Base-by-base conservation (phyloP, 1,284 basidiomycete genomes). In the Papiliotrema fonsecae region DNA sequence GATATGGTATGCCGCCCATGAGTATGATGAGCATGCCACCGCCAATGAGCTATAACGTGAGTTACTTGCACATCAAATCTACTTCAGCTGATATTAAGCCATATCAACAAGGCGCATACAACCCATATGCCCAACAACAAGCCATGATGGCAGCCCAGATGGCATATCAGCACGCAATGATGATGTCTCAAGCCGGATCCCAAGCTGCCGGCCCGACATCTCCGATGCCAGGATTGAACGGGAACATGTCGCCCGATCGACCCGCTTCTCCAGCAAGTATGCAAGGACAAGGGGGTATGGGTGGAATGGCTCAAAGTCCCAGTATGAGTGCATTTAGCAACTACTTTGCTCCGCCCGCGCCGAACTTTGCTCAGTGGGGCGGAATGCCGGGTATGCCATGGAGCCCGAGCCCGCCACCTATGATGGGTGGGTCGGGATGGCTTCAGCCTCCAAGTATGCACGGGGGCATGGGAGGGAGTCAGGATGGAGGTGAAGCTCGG, bases 91-190 rank as follows among this genome's bases (percentile, higher is more conserved):
- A 48, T 35, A 4, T 7, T 19, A 21, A 27, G 10, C 38, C 62
- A 55, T 83, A 85, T 80, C 85, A 86, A 80, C 75, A 78, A 10
- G 79, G 77, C 19, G 82, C 77, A 61, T 82, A 54, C 41, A 69
- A 69, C 48, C 67, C 70, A 6, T 70, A 69, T 42, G 69, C 85
- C 58, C 86, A 87, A 34, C 87, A 88, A 62, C 87, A 89, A 54
- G 73, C 73, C 55, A 85, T 92, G 84, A 86, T 87, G 70, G 88
- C 88, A 6, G 88, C 89, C 16, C 89, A 92, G 62, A 86, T 89
- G 70, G 89, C 90, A 0, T 93, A 92, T 57, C 75, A 75, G 43
- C 74, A 73, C 68, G 87, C 89, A 19, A 90, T 93, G 86, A 83
- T 88, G 78, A 88, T 88, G 74, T 91, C 88, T 7, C 78, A 80